Conservation (phyloP, 108 stramenopile species). For the Skeletonema grethae region DNA sequence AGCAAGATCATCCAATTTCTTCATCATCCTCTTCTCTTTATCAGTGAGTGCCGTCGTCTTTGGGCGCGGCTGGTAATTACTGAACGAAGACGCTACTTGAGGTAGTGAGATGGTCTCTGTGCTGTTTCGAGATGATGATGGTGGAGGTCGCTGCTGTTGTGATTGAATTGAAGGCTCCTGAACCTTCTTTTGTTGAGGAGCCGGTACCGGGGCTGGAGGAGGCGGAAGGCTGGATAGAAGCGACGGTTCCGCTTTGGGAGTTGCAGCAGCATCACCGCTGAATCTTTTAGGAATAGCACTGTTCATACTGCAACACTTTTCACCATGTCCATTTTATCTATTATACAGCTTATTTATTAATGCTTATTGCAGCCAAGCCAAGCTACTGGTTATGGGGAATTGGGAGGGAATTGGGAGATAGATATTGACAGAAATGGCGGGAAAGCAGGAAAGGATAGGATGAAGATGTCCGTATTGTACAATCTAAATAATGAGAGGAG, state of each 20-base stretch:
- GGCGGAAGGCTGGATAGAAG: constrained; percentile 17
- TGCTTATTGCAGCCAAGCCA: too few species aligned
- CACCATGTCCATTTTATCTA: too few species aligned
- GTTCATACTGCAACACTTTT: background rate
- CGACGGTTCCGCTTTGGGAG: constrained; percentile 11
- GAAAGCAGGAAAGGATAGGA: too few species aligned
- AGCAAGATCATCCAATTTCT: constrained; percentile 22
- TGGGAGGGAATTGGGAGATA: too few species aligned
- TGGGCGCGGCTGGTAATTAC: constrained; percentile 10
- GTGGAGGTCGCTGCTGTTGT: background rate
- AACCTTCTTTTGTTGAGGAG: constrained; percentile 2
- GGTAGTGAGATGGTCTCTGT: background rate
- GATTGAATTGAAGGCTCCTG: background rate
- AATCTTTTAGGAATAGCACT: constrained; percentile 12
- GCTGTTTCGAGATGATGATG: background rate
- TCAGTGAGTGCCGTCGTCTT: constrained; percentile 8
- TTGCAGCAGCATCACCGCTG: constrained; percentile 7
- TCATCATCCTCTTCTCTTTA: constrained; percentile 9
- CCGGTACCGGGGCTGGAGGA: background rate
- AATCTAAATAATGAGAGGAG: too few species aligned
- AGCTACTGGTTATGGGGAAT: too few species aligned
- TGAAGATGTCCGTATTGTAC: too few species aligned
- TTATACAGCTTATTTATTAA: too few species aligned
- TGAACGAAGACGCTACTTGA: background rate
- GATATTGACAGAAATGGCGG: too few species aligned